Evolutionary conservation across 495 filamentous ascomycete species (phyloP).

Genomic region (Podospora australis): DNA sequence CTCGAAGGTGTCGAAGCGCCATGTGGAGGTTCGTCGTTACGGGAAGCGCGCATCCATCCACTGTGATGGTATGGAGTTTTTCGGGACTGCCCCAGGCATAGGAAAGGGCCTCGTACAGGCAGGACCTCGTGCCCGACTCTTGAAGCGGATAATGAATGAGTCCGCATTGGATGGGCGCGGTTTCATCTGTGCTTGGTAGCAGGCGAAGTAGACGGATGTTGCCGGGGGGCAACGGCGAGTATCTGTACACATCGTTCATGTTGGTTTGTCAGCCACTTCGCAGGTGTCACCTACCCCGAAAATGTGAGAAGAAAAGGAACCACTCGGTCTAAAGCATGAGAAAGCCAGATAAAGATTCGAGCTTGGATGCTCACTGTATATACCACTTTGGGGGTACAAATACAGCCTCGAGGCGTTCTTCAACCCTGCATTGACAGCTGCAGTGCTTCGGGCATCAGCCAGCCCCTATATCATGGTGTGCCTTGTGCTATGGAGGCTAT

Average conservation of each 20-base stretch:
- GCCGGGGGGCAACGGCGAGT: not conserved
- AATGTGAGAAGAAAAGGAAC: no score
- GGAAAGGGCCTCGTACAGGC: slow-evolving; percentile 12
- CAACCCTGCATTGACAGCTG: no score
- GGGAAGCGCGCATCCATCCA: not conserved
- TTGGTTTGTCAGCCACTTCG: no score
- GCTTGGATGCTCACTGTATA: no score
- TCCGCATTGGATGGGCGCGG: slow-evolving; percentile 7
- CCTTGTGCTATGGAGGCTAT: no score
- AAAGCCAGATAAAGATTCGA: no score
- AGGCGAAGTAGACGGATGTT: slow-evolving; percentile 11
- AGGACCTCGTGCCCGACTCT: not conserved
- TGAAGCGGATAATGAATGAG: slow-evolving; percentile 14
- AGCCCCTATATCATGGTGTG: no score
- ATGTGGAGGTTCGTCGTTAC: not conserved
- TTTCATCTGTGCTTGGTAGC: slow-evolving; percentile 5
- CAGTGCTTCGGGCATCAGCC: no score
- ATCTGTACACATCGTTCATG: slow-evolving; percentile 1
- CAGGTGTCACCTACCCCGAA: no score
- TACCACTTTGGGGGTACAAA: no score
- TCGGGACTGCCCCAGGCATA: slow-evolving; percentile 13
- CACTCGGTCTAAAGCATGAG: no score
- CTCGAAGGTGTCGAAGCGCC: slow-evolving; percentile 12
- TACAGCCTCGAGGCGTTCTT: no score
- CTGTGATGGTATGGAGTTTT: slow-evolving; percentile 2